Conservation (phyloP, 2,329 filamentous ascomycete genomes). For the Botrytis squamosa region DNA sequence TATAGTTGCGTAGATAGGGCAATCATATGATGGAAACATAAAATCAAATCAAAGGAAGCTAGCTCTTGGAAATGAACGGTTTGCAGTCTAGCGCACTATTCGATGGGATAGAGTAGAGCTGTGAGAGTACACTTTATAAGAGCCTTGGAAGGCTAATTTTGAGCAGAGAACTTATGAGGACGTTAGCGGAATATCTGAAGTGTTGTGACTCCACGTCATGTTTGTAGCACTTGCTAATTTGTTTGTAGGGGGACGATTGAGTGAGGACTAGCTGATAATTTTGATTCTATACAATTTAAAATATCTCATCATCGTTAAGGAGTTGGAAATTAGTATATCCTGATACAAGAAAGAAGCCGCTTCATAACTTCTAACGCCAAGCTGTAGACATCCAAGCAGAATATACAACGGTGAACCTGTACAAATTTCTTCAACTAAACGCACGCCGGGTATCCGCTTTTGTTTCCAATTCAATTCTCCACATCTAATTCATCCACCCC, state of each 20-base stretch:
- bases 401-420: not conserved
- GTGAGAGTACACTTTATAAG: not conserved
- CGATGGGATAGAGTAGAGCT: not conserved
- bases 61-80: not conserved
- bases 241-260: not conserved
- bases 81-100: not conserved
- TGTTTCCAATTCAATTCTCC: not conserved
- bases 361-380: constrained; percentile 1
- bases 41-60: not conserved
- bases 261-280: not conserved
- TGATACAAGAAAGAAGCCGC: not conserved
- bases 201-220: not conserved
- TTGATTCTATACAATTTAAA: not conserved
- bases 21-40: not conserved
- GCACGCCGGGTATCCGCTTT: constrained; percentile 16
- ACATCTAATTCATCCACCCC: constrained; percentile 26
- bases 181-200: no score
- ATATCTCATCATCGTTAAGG: not conserved
- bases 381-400: not conserved
- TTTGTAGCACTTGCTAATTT: not conserved
- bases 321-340: not conserved
- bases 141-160: not conserved
- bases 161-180: not conserved
- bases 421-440: not conserved
- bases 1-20: not conserved